These are phyloP conservation scores for Ophiostoma sp. DNA, from an alignment of 2,329 filamentous ascomycete genomes.

Conservation along the genomic window DNA sequence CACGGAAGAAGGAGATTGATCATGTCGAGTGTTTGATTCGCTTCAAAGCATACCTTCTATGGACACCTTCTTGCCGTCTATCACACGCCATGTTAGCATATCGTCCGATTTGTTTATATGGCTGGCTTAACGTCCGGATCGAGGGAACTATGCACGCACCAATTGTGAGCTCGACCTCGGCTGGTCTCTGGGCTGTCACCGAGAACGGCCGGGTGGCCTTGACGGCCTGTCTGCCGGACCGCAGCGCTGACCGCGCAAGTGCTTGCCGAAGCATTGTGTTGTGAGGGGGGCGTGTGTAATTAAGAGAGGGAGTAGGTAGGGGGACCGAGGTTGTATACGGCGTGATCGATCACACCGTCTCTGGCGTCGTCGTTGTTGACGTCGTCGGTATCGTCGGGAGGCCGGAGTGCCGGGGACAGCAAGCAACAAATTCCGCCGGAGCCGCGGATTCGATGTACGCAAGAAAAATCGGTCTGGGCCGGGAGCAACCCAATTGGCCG, in stretches of 20 bases:
- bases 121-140: not conserved
- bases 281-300: conserved; percentile 9
- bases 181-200: conserved; percentile 69
- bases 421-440: conserved; percentile 2
- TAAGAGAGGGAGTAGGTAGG: conserved; percentile 23
- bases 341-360: conserved; percentile 17
- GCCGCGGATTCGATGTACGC: not conserved
- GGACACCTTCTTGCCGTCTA: conserved; percentile 96
- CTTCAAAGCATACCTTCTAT: conserved; percentile 69
- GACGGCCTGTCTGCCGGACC: conserved; percentile 54
- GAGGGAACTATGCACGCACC: conserved; percentile 49
- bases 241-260: conserved; percentile 63
- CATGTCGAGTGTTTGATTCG: not conserved
- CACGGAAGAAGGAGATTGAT: not conserved
- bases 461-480: not conserved
- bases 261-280: conserved; percentile 61
- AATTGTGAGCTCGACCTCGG: conserved; percentile 95
- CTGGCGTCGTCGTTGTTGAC: conserved; percentile 13
- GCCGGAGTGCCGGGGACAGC: conserved; percentile 8
- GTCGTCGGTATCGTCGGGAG: conserved; percentile 8
- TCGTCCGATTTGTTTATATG: not conserved
- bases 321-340: conserved; percentile 29
- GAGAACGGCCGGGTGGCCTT: conserved; percentile 72
- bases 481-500: not conserved
- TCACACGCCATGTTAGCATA: conserved; percentile 23